These are phyloP conservation scores for Penicillium frequentans DNA, from an alignment of 2,329 filamentous ascomycete species.

Conservation along the genomic window DNA sequence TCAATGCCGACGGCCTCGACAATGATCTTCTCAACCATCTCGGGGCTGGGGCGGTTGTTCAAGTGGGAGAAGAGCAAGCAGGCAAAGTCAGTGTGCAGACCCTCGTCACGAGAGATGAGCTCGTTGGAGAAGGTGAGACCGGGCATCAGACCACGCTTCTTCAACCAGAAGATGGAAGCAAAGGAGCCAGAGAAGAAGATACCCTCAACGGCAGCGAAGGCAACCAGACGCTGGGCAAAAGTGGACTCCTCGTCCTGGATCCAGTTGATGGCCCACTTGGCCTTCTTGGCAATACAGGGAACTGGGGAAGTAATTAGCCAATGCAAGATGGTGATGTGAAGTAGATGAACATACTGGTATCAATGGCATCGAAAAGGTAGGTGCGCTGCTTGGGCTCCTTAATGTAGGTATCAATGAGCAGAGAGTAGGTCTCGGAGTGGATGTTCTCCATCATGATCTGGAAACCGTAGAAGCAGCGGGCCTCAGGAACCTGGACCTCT, in stretches of 20 bases:
- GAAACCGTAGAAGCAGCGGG: constrained; percentile 99
- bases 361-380: constrained; percentile 97
- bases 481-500: constrained; percentile 96
- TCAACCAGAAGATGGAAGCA: constrained; percentile 99
- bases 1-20: constrained; percentile 91
- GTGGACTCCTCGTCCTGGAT: constrained; percentile 91
- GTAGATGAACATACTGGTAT: constrained; percentile 71
- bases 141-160: constrained; percentile 99
- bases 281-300: constrained; percentile 97
- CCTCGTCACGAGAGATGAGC: constrained; percentile 98
- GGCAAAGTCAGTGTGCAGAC: constrained; percentile 98
- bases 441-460: constrained; percentile 99
- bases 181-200: constrained; percentile 99
- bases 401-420: constrained; percentile 98
- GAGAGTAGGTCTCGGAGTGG: constrained; percentile 98
- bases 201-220: constrained; percentile 96
- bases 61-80: constrained; percentile 97
- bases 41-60: constrained; percentile 81
- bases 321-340: not conserved
- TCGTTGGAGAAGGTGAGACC: constrained; percentile 99
- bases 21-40: constrained; percentile 83
- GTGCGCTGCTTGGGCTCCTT: constrained; percentile 92
- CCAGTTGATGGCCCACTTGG: constrained; percentile 95
- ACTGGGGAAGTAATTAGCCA: constrained; percentile 53
- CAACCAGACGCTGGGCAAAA: constrained; percentile 92